These are phyloP conservation scores for Cardamine occulta DNA, from an alignment of 345 rosid species.

Conservation along the genomic window DNA sequence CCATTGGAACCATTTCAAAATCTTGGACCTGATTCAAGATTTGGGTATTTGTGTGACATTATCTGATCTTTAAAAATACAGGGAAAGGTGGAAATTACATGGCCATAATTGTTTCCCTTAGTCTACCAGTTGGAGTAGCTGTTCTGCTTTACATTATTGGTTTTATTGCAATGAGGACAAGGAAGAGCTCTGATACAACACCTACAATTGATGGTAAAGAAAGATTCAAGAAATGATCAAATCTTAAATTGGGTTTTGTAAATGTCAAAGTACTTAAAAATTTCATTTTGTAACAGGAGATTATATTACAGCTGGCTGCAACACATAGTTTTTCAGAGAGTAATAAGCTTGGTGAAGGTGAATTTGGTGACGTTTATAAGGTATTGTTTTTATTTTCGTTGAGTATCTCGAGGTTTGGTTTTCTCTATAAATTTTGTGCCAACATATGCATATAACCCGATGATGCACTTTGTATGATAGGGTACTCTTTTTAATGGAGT, in stretches of 20 bases:
- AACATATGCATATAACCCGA: neutral
- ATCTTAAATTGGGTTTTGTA: neutral
- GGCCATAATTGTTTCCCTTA: neutral
- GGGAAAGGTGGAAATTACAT: neutral
- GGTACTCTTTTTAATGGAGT: neutral
- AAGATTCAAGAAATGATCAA: neutral
- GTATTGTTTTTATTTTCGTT: neutral
- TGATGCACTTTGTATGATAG: neutral
- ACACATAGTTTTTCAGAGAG: neutral
- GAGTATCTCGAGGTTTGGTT: neutral
- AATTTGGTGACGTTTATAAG: neutral
- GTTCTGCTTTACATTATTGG: neutral
- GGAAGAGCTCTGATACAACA: neutral
- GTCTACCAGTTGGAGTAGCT: neutral
- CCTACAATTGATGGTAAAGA: neutral
- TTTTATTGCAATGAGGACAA: neutral
- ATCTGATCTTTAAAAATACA: neutral
- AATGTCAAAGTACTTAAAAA: neutral
- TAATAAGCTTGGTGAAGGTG: slow-evolving; percentile 1
- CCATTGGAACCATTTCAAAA: neutral
- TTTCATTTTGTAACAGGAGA: neutral
- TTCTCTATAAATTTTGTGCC: neutral
- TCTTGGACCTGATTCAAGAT: neutral
- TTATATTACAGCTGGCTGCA: neutral
- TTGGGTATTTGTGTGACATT: neutral